Percentiles rank a stretch among this genome's conserved stretches.
phyloP scores from a whole-genome alignment of 1,284 basidiomycete species.

The Cutaneotrichosporon arboriforme region DNA sequence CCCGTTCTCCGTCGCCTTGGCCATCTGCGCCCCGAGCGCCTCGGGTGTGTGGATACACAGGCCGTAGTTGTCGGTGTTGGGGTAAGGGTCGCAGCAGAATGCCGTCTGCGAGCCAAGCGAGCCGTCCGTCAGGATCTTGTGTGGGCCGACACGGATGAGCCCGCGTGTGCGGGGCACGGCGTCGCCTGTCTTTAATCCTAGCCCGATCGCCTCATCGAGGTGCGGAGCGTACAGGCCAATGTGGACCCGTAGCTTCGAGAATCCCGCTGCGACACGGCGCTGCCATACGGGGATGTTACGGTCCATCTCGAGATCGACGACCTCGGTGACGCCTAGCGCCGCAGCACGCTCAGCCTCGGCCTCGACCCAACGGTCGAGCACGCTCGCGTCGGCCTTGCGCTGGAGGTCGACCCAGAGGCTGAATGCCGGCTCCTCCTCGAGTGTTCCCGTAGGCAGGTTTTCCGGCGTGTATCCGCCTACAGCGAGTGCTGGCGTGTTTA shows the following conservation, averaged over 20 bases:
- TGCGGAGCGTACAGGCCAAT: slow-evolving; percentile 39
- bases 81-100: slow-evolving; percentile 38
- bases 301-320: slow-evolving; percentile 44
- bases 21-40: slow-evolving; percentile 24
- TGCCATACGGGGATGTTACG: slow-evolving; percentile 31
- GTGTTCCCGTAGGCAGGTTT: slow-evolving; percentile 16
- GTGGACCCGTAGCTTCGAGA: slow-evolving; percentile 30
- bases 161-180: slow-evolving; percentile 24
- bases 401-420: slow-evolving; percentile 23
- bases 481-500: slow-evolving; percentile 28
- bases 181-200: slow-evolving; percentile 27
- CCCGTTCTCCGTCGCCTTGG: slow-evolving; percentile 21
- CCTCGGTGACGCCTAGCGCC: slow-evolving; percentile 35
- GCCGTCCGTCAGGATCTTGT: slow-evolving; percentile 36
- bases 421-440: slow-evolving; percentile 33
- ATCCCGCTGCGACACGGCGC: slow-evolving; percentile 26
- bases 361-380: slow-evolving; percentile 25
- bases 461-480: slow-evolving; percentile 18
- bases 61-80: slow-evolving; percentile 25
- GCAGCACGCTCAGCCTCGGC: slow-evolving; percentile 29
- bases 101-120: slow-evolving; percentile 32
- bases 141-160: slow-evolving; percentile 32
- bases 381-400: slow-evolving; percentile 17
- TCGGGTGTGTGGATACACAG: slow-evolving; percentile 19
- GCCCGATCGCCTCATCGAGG: slow-evolving; percentile 27